Evolutionary conservation across 179 eudicot species (phyloP), one percentile per base, ranked within the genome.

Genomic region (Pouteria campechiana): DNA sequence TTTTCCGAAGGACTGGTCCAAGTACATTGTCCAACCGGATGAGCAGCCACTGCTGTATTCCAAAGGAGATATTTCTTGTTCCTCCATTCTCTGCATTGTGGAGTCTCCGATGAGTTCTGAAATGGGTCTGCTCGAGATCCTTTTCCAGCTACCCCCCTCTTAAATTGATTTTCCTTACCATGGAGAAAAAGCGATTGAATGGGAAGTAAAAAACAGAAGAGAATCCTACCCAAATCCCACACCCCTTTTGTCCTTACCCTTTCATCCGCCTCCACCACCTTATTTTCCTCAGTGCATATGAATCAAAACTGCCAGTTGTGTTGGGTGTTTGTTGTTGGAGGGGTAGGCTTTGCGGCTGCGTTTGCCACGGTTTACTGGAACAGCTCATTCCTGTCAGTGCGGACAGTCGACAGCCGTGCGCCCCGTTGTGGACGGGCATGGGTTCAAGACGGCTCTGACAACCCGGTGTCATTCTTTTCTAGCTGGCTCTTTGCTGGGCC

Each of bases 1-100:
- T 75, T 55, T 34, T 43, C 48, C 7, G 68, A 56, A 62, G 9
- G 69, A 66, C 41, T 81, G 87, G 42, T 78, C 83, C 32, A 84
- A 58, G 65, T 84, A 84, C 58, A 45, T 63, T 4, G 95, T 84
- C 95, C 95, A 84, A 30, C 95, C 95, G 6, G 95, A 84, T 59
- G 75, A 86, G 52, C 87, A 75, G 23, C 83, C 92, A 41, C 79
- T 78, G 17, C 87, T 78, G 63, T 67, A 75, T 20, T 64, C 77
- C 15, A 81, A 72, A 48, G 46, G 54, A 18, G 90, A 65, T 36
- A 61, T 31, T 46, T n/a, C n/a, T n/a, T n/a, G n/a, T n/a, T n/a
- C n/a, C n/a, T 79, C 63, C 89, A 80, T 83, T 18, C n/a, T 35
- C 25, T 1, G 7, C 44, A 10, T 37, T 10, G 4, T n/a, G 1